phyloP scores from a whole-genome alignment of 192 early-diverging fungal species.

The Entophlyctis helioformis region DNA sequence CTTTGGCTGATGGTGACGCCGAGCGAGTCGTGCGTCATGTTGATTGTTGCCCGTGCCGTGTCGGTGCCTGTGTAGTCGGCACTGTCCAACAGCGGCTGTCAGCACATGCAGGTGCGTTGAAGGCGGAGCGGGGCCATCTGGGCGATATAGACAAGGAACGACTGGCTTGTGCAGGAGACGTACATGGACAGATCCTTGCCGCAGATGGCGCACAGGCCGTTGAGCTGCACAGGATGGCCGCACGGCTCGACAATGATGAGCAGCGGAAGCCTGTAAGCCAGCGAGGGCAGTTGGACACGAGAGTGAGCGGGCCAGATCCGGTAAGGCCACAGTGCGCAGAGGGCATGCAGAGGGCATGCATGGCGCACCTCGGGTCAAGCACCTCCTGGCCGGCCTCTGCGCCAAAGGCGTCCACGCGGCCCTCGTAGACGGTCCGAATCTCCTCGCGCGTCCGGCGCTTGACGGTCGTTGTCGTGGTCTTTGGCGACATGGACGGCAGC shows the following conservation, averaged over 20 bases:
- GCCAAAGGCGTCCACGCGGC: constrained; percentile 1
- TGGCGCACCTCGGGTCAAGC: constrained; percentile 3
- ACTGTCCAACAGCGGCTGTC: constrained; percentile 1
- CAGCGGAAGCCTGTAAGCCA: not conserved
- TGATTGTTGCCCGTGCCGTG: constrained; percentile 52
- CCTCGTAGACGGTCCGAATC: constrained; percentile 1
- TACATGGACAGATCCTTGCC: constrained; percentile 56
- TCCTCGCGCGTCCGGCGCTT: constrained; percentile 1
- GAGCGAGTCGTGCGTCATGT: constrained; percentile 61
- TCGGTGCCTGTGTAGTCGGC: constrained; percentile 29
- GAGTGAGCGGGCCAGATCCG: too few relatives aligned
- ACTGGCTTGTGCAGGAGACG: not conserved
- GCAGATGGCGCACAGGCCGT: constrained; percentile 73
- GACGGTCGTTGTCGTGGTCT: constrained; percentile 1
- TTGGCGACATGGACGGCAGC: not conserved
- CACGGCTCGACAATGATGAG: constrained; percentile 42
- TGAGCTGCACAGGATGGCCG: constrained; percentile 59
- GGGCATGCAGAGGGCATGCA: too few relatives aligned
- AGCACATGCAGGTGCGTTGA: not conserved
- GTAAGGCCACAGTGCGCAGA: too few relatives aligned
- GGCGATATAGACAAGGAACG: not conserved
- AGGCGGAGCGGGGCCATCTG: constrained; percentile 6
- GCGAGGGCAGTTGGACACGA: not conserved
- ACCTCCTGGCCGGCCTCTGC: constrained; percentile 7
- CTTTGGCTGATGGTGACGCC: constrained; percentile 55